Evolutionary conservation across 2,329 filamentous ascomycete genomes (phyloP).

Genomic region (Colletotrichum noveboracense): DNA sequence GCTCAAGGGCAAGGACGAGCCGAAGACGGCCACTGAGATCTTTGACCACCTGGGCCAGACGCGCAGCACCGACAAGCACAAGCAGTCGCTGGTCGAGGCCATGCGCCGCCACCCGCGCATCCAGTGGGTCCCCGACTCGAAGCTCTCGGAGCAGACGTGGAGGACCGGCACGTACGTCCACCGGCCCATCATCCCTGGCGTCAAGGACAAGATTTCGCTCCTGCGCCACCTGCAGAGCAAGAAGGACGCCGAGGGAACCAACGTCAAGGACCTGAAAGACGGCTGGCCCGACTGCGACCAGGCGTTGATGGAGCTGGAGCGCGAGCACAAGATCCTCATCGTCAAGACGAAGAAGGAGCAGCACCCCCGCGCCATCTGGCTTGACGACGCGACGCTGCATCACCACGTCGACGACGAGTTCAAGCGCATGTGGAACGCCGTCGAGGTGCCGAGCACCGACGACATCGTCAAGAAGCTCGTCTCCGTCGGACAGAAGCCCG

Average conservation of each 20-base stretch:
- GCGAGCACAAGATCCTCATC: slow-evolving; percentile 80
- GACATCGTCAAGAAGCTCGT: slow-evolving; percentile 80
- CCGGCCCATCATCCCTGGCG: slow-evolving; percentile 79
- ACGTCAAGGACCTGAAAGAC: slow-evolving; percentile 91
- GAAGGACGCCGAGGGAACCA: slow-evolving; percentile 79
- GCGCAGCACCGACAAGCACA: slow-evolving; percentile 63
- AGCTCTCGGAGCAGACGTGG: slow-evolving; percentile 71
- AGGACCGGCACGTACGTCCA: slow-evolving; percentile 79
- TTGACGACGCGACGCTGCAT: slow-evolving; percentile 80
- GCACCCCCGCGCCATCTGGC: slow-evolving; percentile 85
- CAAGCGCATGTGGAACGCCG: slow-evolving; percentile 80
- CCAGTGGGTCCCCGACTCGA: slow-evolving; percentile 58
- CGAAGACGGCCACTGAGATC: slow-evolving; percentile 77
- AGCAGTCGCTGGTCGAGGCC: slow-evolving; percentile 69
- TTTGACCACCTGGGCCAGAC: slow-evolving; percentile 80
- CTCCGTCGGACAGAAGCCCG: slow-evolving; percentile 81
- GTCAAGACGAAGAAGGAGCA: slow-evolving; percentile 93
- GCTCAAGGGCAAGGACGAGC: slow-evolving; percentile 72
- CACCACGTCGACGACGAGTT: slow-evolving; percentile 84
- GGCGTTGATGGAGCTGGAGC: slow-evolving; percentile 79
- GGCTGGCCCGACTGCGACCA: slow-evolving; percentile 89
- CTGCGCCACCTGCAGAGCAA: slow-evolving; percentile 82
- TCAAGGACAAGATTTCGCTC: slow-evolving; percentile 78
- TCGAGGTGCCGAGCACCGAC: slow-evolving; percentile 75
- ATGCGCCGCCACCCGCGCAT: slow-evolving; percentile 69